Conservation (phyloP, 2,329 filamentous ascomycete genomes). For the Phaeosphaeria sp. region DNA sequence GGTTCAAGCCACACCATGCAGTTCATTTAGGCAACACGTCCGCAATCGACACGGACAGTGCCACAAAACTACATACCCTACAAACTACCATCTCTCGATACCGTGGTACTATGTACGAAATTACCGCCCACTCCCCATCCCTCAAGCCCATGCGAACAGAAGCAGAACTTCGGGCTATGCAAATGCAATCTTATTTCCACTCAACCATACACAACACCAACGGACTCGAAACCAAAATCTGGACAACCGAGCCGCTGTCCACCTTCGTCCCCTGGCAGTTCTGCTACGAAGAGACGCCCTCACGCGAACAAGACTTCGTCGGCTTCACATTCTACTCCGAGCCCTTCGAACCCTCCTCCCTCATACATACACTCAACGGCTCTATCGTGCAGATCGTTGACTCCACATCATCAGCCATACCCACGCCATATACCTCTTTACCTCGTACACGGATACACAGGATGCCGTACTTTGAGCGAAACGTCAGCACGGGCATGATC, state of each 20-base stretch:
- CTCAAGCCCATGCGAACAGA: conserved; percentile 61
- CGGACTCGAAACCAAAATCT: conserved; percentile 46
- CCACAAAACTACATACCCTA: conserved; percentile 63
- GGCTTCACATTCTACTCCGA: conserved; percentile 74
- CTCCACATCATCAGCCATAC: conserved; percentile 58
- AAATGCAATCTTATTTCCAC: conserved; percentile 83
- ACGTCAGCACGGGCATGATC: conserved; percentile 53
- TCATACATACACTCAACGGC: conserved; percentile 73
- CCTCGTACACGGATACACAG: conserved; percentile 57
- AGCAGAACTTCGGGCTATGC: conserved; percentile 73
- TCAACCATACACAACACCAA: conserved; percentile 17
- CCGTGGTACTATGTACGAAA: conserved; percentile 54
- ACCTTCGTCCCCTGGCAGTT: conserved; percentile 67
- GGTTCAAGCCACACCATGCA: conserved; percentile 65
- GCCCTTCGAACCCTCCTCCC: conserved; percentile 63
- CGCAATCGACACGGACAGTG: conserved; percentile 61
- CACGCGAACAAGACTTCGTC: conserved; percentile 59
- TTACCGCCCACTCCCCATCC: conserved; percentile 62
- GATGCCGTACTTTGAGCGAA: conserved; percentile 67
- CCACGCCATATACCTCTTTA: conserved; percentile 33
- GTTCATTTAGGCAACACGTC: conserved; percentile 65
- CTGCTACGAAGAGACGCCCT: conserved; percentile 60
- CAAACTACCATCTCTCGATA: conserved; percentile 47
- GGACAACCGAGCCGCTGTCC: conserved; percentile 64
- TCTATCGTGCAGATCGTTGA: conserved; percentile 72